phyloP scores from a whole-genome alignment of 192 early-diverging fungal genomes.

The Obelidium mucronatum region DNA sequence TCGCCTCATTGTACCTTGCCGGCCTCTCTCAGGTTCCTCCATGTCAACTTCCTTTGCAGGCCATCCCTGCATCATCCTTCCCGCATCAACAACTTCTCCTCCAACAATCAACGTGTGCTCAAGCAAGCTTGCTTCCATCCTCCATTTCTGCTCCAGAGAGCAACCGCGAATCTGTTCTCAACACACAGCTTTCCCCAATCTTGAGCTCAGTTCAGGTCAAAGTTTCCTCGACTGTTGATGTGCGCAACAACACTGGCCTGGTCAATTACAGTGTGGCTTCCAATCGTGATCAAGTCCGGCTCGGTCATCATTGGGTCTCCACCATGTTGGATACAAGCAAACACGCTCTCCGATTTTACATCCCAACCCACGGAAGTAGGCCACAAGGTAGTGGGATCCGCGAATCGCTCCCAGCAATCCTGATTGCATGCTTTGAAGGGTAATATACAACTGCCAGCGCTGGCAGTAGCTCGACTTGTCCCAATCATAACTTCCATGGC shows the following conservation, averaged over 20 bases:
- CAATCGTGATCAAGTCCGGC: constrained; percentile 52
- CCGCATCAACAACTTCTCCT: constrained; percentile 40
- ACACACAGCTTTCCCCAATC: constrained; percentile 45
- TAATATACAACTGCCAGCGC: constrained; percentile 50
- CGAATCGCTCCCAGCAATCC: constrained; percentile 39
- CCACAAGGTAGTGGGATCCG: constrained; percentile 47
- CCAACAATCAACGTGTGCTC: constrained; percentile 51
- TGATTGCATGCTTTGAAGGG: constrained; percentile 37
- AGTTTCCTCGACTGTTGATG: constrained; percentile 52
- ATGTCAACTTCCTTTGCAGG: constrained; percentile 36
- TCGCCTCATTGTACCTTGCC: too few species aligned
- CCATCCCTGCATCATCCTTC: constrained; percentile 50
- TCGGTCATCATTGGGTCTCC: constrained; percentile 60
- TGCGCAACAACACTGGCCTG: constrained; percentile 50
- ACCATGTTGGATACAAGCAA: constrained; percentile 51
- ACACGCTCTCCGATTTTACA: constrained; percentile 46
- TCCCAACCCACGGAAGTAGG: constrained; percentile 51
- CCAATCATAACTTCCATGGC: constrained; percentile 52
- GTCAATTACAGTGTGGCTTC: constrained; percentile 47
- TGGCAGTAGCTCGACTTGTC: constrained; percentile 54
- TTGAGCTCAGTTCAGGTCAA: constrained; percentile 49
- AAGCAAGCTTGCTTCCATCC: constrained; percentile 39
- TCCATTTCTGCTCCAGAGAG: constrained; percentile 43
- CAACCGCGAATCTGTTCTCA: constrained; percentile 49
- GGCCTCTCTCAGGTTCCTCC: too few species aligned